These are phyloP conservation scores for Hypoxylon rickii DNA, from an alignment of 495 filamentous ascomycete species.

Conservation along the genomic window DNA sequence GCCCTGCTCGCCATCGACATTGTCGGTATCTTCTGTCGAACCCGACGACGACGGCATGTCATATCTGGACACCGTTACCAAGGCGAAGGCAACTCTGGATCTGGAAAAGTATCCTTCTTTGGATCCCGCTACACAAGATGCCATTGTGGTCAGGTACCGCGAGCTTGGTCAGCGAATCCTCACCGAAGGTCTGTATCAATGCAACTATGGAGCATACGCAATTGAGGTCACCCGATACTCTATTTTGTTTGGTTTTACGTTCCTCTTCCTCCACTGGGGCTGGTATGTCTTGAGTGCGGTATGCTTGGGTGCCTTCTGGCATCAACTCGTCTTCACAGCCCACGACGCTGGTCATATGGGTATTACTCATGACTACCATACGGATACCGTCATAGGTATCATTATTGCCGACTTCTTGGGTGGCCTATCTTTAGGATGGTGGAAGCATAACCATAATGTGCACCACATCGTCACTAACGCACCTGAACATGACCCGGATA, in stretches of 20 bases:
- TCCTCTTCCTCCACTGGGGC: conserved; percentile 66
- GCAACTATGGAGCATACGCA: conserved; percentile 82
- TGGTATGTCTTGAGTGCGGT: conserved; percentile 79
- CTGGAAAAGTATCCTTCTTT: conserved; percentile 80
- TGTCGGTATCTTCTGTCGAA: conserved; percentile 46
- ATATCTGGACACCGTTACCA: conserved; percentile 75
- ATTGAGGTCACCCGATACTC: conserved; percentile 77
- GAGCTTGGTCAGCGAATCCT: conserved; percentile 70
- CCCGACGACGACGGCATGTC: conserved; percentile 57
- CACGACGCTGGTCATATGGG: conserved; percentile 98
- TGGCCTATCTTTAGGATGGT: conserved; percentile 92
- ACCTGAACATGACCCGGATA: conserved; percentile 96
- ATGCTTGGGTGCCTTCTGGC: conserved; percentile 87
- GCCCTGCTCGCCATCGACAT: conserved; percentile 41
- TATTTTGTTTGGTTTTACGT: conserved; percentile 65
- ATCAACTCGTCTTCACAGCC: conserved; percentile 92
- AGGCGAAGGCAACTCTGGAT: conserved; percentile 75
- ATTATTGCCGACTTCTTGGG: conserved; percentile 89
- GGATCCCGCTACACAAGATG: conserved; percentile 73
- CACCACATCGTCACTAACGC: conserved; percentile 98
- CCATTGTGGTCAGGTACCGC: conserved; percentile 81
- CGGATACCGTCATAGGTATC: conserved; percentile 85
- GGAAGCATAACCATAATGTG: conserved; percentile 97
- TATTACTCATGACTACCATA: conserved; percentile 86
- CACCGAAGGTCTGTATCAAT: conserved; percentile 78